A percentile compares a stretch with the other conserved stretches of the same genome.
Evolutionary conservation across 106 monocot genomes (phyloP).

Genomic region (Acorus calamus): DNA sequence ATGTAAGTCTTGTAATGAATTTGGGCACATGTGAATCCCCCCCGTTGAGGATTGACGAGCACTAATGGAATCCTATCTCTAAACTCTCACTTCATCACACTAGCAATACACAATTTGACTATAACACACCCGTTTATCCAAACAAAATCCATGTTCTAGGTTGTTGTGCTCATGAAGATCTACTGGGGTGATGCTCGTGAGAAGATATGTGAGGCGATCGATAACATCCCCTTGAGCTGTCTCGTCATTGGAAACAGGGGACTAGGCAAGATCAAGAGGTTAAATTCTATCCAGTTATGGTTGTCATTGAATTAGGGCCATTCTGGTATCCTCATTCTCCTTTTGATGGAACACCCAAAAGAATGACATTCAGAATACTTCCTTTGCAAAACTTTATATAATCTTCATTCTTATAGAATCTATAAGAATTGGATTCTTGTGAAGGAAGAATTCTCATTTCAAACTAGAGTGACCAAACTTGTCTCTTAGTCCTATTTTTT

Average conservation of each 20-base stretch:
- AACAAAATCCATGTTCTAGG: slow-evolving; percentile 20
- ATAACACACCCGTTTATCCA: too few species aligned
- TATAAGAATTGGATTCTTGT: too few species aligned
- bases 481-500: background rate
- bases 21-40: background rate
- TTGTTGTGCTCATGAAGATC: slow-evolving; percentile 60
- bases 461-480: background rate
- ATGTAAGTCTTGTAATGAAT: too few species aligned
- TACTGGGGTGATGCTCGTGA: slow-evolving; percentile 85
- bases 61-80: background rate
- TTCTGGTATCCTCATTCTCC: background rate
- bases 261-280: slow-evolving; percentile 76
- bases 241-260: slow-evolving; percentile 73
- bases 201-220: slow-evolving; percentile 72
- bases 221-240: slow-evolving; percentile 58
- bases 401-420: too few species aligned
- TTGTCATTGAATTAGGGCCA: too few species aligned
- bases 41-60: background rate
- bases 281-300: background rate
- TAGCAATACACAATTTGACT: too few species aligned
- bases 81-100: background rate
- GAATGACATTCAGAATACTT: too few species aligned
- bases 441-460: background rate
- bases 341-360: background rate
- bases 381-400: too few species aligned